Evolutionary conservation across 176 grass and related monocot genomes (phyloP).

Genomic region (Tuctoria greenei): DNA sequence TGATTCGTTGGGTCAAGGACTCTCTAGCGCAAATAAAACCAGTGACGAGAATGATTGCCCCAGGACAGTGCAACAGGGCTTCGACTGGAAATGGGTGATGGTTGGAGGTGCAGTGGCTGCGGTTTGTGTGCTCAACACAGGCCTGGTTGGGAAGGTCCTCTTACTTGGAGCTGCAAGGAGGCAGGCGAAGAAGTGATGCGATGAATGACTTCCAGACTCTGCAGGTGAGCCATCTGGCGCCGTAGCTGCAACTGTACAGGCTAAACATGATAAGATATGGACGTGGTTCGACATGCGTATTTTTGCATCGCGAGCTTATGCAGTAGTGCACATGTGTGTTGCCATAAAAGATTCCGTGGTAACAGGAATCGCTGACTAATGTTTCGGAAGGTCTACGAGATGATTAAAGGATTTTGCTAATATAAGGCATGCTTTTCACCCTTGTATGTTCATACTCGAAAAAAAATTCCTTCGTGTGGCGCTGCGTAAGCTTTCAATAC

Average conservation of each 20-base stretch:
- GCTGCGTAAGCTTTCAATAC: not conserved
- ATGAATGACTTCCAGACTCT: constrained; percentile 11
- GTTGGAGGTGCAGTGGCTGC: constrained; percentile 73
- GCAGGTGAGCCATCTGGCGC: not conserved
- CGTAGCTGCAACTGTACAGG: not conserved
- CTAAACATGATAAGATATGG: not conserved
- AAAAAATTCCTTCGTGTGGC: not conserved
- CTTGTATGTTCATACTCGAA: not conserved
- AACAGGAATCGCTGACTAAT: constrained; percentile 10
- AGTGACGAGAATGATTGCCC: constrained; percentile 16
- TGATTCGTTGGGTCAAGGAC: constrained; percentile 21
- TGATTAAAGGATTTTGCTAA: constrained; percentile 18
- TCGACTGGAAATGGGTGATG: constrained; percentile 90
- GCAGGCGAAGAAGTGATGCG: constrained; percentile 61
- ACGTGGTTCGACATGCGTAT: constrained; percentile 12
- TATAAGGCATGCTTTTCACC: not conserved
- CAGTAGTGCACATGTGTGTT: constrained; percentile 2
- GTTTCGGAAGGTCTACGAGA: constrained; percentile 15
- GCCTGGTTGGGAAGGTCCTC: constrained; percentile 69
- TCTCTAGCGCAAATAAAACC: not conserved
- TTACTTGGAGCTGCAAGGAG: constrained; percentile 74
- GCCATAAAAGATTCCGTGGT: not conserved
- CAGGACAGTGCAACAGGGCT: constrained; percentile 41
- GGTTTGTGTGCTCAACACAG: constrained; percentile 65
- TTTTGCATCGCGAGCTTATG: constrained; percentile 19